A percentile compares a stretch with the other conserved stretches of the same genome.
phyloP scores from a whole-genome alignment of 768 basidiomycete species.

The Rhodosporidiobolus sp. region DNA sequence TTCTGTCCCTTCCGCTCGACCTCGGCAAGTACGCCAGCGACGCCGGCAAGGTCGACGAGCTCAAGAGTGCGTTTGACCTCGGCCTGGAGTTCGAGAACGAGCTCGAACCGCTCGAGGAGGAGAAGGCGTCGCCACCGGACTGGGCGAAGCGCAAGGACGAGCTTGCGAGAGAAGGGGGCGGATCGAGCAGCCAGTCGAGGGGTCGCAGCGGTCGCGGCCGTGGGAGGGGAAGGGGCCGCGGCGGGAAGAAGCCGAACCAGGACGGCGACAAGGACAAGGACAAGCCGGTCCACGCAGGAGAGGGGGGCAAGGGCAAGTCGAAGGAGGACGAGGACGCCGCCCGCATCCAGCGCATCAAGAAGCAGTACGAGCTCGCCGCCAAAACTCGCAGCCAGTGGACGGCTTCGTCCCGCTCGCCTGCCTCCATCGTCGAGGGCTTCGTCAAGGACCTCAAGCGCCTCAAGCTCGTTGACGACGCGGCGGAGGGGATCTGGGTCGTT shows the following conservation, averaged over 20 bases:
- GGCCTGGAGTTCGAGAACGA: too few species aligned
- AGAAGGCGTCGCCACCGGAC: neutral
- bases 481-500: neutral
- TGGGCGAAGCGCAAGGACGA: neutral
- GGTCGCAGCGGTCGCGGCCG: too few species aligned
- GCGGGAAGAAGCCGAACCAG: neutral
- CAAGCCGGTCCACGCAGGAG: neutral
- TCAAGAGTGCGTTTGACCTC: too few species aligned
- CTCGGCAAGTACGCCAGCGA: neutral
- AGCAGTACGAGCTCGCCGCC: conserved; percentile 2
- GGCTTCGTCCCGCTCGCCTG: too few species aligned
- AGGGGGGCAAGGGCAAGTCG: neutral
- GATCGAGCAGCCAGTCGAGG: too few species aligned
- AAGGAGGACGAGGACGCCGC: neutral
- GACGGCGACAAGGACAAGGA: neutral
- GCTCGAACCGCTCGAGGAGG: neutral
- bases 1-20: neutral
- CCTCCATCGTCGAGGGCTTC: neutral
- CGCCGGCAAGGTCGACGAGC: neutral
- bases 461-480: neutral
- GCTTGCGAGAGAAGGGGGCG: too few species aligned
- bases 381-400: neutral
- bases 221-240: too few species aligned
- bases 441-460: neutral
- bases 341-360: neutral